These are phyloP conservation scores for Aspergillus sp. DNA, from an alignment of 2,329 filamentous ascomycete species.

Conservation along the genomic window DNA sequence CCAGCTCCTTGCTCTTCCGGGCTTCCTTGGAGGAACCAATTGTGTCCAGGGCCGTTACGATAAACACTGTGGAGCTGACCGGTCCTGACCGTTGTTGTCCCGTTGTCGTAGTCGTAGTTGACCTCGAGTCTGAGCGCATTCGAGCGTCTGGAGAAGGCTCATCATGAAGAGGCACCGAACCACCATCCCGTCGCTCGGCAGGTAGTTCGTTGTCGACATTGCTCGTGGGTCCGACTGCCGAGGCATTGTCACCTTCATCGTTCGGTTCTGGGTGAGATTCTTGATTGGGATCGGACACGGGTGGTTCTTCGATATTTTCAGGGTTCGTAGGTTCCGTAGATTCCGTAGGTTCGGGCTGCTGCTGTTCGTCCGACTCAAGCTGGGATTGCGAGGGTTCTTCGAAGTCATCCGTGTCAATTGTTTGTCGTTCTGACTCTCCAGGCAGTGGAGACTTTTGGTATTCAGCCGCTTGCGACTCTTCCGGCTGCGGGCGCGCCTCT, in stretches of 20 bases:
- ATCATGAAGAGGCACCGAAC: constrained; percentile 15
- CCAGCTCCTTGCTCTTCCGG: constrained; percentile 72
- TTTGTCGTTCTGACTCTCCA: constrained; percentile 21
- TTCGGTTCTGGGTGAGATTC: constrained; percentile 14
- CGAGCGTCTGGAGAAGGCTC: constrained; percentile 26
- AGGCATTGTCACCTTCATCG: constrained; percentile 7
- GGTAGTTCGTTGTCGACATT: constrained; percentile 8
- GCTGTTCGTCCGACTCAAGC: constrained; percentile 5
- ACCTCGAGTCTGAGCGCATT: constrained; percentile 53
- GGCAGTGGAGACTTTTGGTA: constrained; percentile 25
- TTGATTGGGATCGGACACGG: constrained; percentile 14
- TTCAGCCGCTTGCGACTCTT: constrained; percentile 18
- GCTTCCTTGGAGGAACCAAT: constrained; percentile 90
- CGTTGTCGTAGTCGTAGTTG: constrained; percentile 46
- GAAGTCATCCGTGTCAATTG: constrained; percentile 16
- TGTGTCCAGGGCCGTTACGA: constrained; percentile 83
- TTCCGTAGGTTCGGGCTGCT: constrained; percentile 12
- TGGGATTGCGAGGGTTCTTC: constrained; percentile 5
- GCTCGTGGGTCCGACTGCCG: constrained; percentile 8
- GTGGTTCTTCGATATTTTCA: constrained; percentile 16
- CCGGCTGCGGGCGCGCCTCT: constrained; percentile 18
- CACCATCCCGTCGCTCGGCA: constrained; percentile 10
- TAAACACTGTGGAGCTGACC: constrained; percentile 92
- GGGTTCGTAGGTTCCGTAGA: constrained; percentile 17
- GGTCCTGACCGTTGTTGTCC: constrained; percentile 47